Evolutionary conservation across 208 protist genomes (phyloP), one percentile per base, ranked within the genome.

Genomic region (Novymonas esmeraldas): DNA sequence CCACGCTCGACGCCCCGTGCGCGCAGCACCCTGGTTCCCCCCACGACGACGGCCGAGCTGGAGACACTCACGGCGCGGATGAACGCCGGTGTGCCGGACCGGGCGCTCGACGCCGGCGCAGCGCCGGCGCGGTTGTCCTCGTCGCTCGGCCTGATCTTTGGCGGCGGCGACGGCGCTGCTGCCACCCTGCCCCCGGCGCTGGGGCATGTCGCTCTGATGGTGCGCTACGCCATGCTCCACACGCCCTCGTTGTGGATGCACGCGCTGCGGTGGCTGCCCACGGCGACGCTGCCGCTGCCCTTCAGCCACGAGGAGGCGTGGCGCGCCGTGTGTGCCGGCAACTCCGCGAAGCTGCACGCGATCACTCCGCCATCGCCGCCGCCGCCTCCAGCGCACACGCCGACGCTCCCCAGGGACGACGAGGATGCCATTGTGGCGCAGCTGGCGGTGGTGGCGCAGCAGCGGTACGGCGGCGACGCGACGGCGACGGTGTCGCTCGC

Each of bases 151-250:
- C 31, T 57, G 33, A 49, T 64, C 39, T 52, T 44, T 7, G 42
- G 22, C 7, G 42, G 22, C 9, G 48, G 48, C 6, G 34, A 28
- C 46, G 33, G 54, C 3, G 36, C 42, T 14, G 42, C 31, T 2
- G n/a, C 24, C 7, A 36, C 45, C 18, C 56, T 93, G 28, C 80
- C 84, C 0, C 24, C 57, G 0, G 75, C 81, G 41, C 59, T 93
- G 16, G 63, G 73, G 0, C 68, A 79, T 39, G 58, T 94, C 16
- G 79, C 73, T 6, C 82, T 87, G 33, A 79, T 78, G 5, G 77
- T 80, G 20, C 84, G 84, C 33, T 89, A 88, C 73, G 76, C 84
- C 36, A 76, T 89, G 74, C 55, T 88, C 44, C 76, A 74, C 49
- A 81, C 60, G 0, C 49, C 73, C 0, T 26, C 13, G 11, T 48